Conservation (phyloP, 352 stramenopile genomes). For the Globisporangium nodosum region DNA sequence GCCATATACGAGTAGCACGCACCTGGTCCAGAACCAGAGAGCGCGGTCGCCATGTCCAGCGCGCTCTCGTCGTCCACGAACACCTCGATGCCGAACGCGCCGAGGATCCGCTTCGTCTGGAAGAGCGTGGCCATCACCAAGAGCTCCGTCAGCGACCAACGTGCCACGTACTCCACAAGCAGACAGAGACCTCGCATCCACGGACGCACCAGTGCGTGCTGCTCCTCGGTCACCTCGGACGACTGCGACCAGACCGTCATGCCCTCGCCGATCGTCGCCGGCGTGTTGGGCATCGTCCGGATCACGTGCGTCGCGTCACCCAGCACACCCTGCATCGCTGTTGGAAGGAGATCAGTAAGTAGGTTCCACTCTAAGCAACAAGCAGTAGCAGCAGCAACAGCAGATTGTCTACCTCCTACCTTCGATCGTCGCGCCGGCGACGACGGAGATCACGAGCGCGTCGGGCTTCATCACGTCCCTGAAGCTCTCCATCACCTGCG, state of each 20-base stretch:
- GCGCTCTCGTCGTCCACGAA: conserved; percentile 94
- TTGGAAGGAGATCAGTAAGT: neutral
- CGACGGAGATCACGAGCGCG: conserved; percentile 76
- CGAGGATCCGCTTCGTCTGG: conserved; percentile 81
- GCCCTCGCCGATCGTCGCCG: conserved; percentile 91
- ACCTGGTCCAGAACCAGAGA: conserved; percentile 91
- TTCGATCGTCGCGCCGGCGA: conserved; percentile 80
- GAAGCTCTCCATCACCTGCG: conserved; percentile 63
- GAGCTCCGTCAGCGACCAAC: conserved; percentile 7
- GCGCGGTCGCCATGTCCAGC: conserved; percentile 93
- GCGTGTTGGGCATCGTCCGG: conserved; percentile 95
- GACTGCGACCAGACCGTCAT: conserved; percentile 93
- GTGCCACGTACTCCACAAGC: neutral
- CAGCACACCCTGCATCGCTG: conserved; percentile 47
- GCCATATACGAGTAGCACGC: neutral
- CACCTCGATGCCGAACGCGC: conserved; percentile 89
- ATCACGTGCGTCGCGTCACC: conserved; percentile 79
- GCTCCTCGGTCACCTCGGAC: conserved; percentile 62
- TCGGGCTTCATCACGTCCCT: conserved; percentile 44
- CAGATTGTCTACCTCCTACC: conserved; percentile 5
- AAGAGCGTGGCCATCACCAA: neutral
- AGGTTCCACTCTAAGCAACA: neutral
- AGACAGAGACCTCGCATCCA: neutral
- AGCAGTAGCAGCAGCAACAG: neutral
- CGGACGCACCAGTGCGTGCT: conserved; percentile 47